Percentiles rank a stretch among this genome's conserved stretches.
phyloP scores from a whole-genome alignment of 2,329 filamentous ascomycete species.

The Aspergillus latus region DNA sequence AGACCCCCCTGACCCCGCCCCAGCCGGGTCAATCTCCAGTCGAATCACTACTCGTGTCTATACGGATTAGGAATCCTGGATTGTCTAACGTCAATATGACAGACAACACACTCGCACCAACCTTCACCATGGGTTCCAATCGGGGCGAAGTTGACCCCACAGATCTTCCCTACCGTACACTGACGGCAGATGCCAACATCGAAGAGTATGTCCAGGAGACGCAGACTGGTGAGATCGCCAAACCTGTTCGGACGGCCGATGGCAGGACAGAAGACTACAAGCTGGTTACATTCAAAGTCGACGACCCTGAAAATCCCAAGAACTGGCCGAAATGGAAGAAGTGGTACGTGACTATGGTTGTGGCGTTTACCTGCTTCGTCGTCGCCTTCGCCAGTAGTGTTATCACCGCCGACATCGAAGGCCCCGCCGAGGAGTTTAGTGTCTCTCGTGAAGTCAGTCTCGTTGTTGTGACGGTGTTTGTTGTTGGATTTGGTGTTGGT shows the following conservation, averaged over 20 bases:
- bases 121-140: constrained; percentile 25
- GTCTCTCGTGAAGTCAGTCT: constrained; percentile 72
- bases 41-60: not conserved
- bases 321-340: constrained; percentile 78
- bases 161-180: constrained; percentile 65
- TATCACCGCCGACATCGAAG: constrained; percentile 72
- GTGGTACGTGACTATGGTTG: constrained; percentile 84
- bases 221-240: constrained; percentile 60
- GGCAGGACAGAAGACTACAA: constrained; percentile 57
- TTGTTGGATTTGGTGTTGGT: constrained; percentile 78
- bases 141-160: constrained; percentile 42
- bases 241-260: constrained; percentile 52
- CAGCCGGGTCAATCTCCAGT: not conserved
- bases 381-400: constrained; percentile 71
- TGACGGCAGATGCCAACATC: constrained; percentile 61
- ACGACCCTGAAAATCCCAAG: constrained; percentile 77
- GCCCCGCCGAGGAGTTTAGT: constrained; percentile 62
- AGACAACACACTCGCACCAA: constrained; percentile 21
- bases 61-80: not conserved
- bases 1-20: constrained; percentile 1
- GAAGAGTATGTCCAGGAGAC: constrained; percentile 68
- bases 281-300: constrained; percentile 68
- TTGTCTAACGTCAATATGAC: constrained; percentile 16
- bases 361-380: constrained; percentile 73
- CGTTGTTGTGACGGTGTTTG: constrained; percentile 72